Evolutionary conservation across 208 protist genomes (phyloP), one percentile per base, ranked within the genome.

Genomic region (Sergeia podlipaevii): DNA sequence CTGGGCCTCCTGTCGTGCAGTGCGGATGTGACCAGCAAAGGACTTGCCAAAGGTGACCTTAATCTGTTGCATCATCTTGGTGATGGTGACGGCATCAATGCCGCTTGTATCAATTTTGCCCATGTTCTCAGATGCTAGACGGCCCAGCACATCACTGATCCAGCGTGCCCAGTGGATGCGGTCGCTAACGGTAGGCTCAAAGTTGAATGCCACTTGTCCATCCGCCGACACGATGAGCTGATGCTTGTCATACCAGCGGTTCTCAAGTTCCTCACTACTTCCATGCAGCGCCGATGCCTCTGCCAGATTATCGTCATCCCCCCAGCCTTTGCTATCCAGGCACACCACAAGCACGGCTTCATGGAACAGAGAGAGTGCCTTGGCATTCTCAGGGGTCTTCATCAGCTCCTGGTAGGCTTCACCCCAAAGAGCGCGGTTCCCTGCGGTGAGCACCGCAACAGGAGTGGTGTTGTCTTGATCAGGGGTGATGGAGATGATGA

Each of bases 211-310:
- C 10, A 87, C 74, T 21, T 82, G 74, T 26, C 90, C 85, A 39
- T 91, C 82, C 20, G 81, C 82, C 21, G 81, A 89, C 42, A 96
- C 77, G 61, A 95, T 91, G 36, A 95, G 45, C 70, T 96, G 89
- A 49, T 96, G 84, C 65, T 95, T 96, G 74, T 96, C 90, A 64
- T 91, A 96, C 85, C 90, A 96, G 38, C 90, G 81, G 70, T 96
- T 95, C 65, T 95, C 85, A 34, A 77, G 11, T 61, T 95, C 88
- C 41, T 88, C 72, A 41, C 58, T 54, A 39, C 73, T 64, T 10
- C 88, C 88, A 53, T 91, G 83, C 48, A 95, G 58, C 23, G 75
- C 77, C 10, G 80, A 57, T 8, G 68, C 67, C 45, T 84, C 72
- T 27, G 68, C 72, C 26, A 83, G 51, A 6, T 45, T 63, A 29